Conservation (phyloP, 495 filamentous ascomycete genomes). For the Chlorociboria aeruginascens region DNA sequence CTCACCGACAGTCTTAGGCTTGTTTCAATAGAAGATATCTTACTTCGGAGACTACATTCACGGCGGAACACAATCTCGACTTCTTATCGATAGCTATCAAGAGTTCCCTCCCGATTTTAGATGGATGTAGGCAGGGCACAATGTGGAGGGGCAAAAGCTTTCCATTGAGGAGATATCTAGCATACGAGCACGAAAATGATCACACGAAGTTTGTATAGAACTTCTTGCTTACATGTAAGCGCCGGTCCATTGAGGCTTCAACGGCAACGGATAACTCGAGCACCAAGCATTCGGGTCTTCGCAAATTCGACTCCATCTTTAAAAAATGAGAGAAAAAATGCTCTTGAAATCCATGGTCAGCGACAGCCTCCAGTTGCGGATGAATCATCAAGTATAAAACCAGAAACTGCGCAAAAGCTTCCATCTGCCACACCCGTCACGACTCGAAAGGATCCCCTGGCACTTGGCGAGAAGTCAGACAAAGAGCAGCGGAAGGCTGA, state of each 20-base stretch:
- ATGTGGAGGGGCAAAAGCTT: slow-evolving; percentile 7
- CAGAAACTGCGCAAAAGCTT: slow-evolving; percentile 10
- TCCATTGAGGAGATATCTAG: slow-evolving; percentile 5
- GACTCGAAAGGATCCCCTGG: slow-evolving; percentile 24
- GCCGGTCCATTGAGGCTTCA: neutral
- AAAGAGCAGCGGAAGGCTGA: slow-evolving; percentile 92
- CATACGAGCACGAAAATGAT: slow-evolving; percentile 12
- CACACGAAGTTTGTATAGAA: slow-evolving; percentile 7
- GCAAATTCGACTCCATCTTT: slow-evolving; percentile 7
- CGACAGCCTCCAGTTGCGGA: slow-evolving; percentile 8
- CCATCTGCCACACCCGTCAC: slow-evolving; percentile 4
- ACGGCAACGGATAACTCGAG: neutral
- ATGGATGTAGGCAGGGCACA: neutral
- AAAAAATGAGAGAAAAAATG: slow-evolving; percentile 11
- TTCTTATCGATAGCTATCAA: neutral
- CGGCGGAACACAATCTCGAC: neutral
- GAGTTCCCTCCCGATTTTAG: slow-evolving; percentile 12
- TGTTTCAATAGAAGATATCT: neutral
- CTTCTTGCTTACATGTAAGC: slow-evolving; percentile 10
- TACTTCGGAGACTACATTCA: neutral
- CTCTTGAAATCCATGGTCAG: slow-evolving; percentile 5
- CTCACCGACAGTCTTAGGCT: neutral
- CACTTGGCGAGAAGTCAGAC: slow-evolving; percentile 38
- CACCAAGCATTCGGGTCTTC: slow-evolving; percentile 12
- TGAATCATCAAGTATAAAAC: slow-evolving; percentile 7